Percentiles rank a stretch among this genome's conserved stretches.
Conservation (phyloP, 495 filamentous ascomycete genomes). For the Ascodesmis nigricans region DNA sequence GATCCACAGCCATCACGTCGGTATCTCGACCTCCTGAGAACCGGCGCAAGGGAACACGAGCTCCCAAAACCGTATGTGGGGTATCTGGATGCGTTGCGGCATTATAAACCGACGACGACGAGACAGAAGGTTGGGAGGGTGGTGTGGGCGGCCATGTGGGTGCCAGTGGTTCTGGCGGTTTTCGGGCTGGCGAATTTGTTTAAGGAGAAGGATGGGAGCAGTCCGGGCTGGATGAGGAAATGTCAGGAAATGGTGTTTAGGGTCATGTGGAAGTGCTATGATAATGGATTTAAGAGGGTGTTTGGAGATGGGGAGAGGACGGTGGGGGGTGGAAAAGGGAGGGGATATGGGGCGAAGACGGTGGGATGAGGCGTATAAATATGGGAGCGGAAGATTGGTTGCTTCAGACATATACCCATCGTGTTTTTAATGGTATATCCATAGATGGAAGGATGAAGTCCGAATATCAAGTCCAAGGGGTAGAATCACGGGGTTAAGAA, state of each 20-base stretch:
- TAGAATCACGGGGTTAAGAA: too few relatives aligned
- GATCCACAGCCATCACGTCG: conserved; percentile 51
- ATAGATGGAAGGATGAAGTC: too few relatives aligned
- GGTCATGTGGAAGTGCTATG: conserved; percentile 53
- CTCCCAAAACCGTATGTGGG: conserved; percentile 50
- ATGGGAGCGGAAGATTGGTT: too few relatives aligned
- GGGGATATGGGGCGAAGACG: conserved; percentile 1
- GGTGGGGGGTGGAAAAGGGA: conserved; percentile 18
- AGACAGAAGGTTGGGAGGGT: conserved; percentile 42
- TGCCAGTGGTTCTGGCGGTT: conserved; percentile 33
- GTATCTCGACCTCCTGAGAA: conserved; percentile 51
- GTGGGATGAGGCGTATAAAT: too few relatives aligned
- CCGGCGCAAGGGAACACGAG: conserved; percentile 54
- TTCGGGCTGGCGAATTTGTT: conserved; percentile 29
- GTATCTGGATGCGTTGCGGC: conserved; percentile 41
- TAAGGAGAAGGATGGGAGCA: conserved; percentile 39
- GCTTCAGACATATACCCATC: too few relatives aligned
- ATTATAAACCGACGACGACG: conserved; percentile 45
- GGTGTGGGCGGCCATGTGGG: conserved; percentile 37
- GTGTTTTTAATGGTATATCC: too few relatives aligned
- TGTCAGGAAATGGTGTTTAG: conserved; percentile 25
- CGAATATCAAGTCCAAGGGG: too few relatives aligned
- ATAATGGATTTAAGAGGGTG: conserved; percentile 36
- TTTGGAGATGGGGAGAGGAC: conserved; percentile 89
- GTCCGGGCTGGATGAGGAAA: conserved; percentile 41